A percentile compares a stretch with the other conserved stretches of the same genome.
Evolutionary conservation across 2,329 filamentous ascomycete genomes (phyloP).

Genomic region (Drechslera avenae): DNA sequence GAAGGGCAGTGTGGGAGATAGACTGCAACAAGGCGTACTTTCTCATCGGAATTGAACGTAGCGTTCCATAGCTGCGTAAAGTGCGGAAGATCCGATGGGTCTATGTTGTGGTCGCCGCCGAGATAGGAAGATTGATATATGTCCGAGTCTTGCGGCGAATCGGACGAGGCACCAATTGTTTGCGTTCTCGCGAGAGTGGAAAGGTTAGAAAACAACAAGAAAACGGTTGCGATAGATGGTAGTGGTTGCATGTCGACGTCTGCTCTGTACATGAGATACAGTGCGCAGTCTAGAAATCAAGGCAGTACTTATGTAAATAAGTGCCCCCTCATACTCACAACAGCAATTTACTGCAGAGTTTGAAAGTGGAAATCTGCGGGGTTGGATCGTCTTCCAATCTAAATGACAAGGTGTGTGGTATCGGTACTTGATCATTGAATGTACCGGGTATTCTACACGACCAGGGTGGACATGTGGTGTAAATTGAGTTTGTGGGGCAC

Average conservation of each 20-base stretch:
- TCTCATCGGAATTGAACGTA: constrained; percentile 43
- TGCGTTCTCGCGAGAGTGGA: neutral
- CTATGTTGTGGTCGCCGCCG: constrained; percentile 49
- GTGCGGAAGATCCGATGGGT: constrained; percentile 45
- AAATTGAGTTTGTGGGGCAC: constrained; percentile 13
- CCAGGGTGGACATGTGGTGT: constrained; percentile 4
- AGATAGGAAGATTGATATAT: constrained; percentile 26
- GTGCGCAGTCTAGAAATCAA: neutral
- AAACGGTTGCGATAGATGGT: neutral
- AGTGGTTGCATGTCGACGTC: neutral
- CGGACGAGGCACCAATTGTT: constrained; percentile 16
- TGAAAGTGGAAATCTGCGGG: neutral
- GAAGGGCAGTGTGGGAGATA: neutral
- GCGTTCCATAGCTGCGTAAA: constrained; percentile 50
- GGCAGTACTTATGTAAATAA: neutral
- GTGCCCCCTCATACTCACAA: neutral
- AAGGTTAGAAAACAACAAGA: neutral
- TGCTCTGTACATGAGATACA: neutral
- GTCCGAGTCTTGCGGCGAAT: constrained; percentile 24
- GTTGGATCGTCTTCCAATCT: constrained; percentile 1
- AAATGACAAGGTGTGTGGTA: neutral
- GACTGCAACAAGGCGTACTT: constrained; percentile 9
- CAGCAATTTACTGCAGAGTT: neutral
- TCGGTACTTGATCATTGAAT: constrained; percentile 5
- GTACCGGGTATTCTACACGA: constrained; percentile 11